These are phyloP conservation scores for Craterostigma plantagineum DNA, from an alignment of 257 asterid species.

Conservation along the genomic window DNA sequence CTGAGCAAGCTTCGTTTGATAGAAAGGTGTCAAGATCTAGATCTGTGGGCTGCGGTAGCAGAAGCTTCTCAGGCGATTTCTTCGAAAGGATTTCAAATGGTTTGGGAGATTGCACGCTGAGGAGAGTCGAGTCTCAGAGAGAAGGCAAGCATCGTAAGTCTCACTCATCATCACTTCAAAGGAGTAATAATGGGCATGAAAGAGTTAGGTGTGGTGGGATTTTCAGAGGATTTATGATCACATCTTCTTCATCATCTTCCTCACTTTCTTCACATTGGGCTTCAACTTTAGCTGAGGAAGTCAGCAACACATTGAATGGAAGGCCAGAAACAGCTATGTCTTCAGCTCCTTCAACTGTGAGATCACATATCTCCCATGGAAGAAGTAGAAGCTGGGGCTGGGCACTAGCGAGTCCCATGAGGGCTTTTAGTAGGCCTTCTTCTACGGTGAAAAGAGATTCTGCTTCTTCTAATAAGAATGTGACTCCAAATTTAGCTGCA, in stretches of 20 bases:
- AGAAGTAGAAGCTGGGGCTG: conserved; percentile 94
- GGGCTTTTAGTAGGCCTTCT: conserved; percentile 56
- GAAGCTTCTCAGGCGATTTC: conserved; percentile 92
- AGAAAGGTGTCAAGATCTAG: conserved; percentile 90
- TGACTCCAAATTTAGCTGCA: conserved; percentile 59
- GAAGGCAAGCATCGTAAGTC: conserved; percentile 44
- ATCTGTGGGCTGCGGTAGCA: conserved; percentile 97
- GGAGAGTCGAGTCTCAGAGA: conserved; percentile 90
- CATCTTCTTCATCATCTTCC: conserved; percentile 64
- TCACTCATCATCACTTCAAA: conserved; percentile 24
- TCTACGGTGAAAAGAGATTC: conserved; percentile 32
- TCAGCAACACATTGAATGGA: neutral
- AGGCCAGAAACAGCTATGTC: too few species aligned
- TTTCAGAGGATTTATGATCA: conserved; percentile 71
- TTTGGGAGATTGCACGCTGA: conserved; percentile 83
- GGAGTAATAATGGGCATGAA: conserved; percentile 24
- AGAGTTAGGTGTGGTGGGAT: conserved; percentile 90
- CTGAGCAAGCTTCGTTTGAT: conserved; percentile 31
- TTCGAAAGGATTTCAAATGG: conserved; percentile 94
- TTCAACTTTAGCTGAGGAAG: conserved; percentile 35
- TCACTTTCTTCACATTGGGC: neutral
- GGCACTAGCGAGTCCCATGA: conserved; percentile 97
- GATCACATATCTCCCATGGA: conserved; percentile 39
- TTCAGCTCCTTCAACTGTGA: too few species aligned
- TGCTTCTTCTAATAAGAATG: conserved; percentile 31